Evolutionary conservation across 805 yeast genomes (phyloP).

Genomic region (Candida methanosorbosa): DNA sequence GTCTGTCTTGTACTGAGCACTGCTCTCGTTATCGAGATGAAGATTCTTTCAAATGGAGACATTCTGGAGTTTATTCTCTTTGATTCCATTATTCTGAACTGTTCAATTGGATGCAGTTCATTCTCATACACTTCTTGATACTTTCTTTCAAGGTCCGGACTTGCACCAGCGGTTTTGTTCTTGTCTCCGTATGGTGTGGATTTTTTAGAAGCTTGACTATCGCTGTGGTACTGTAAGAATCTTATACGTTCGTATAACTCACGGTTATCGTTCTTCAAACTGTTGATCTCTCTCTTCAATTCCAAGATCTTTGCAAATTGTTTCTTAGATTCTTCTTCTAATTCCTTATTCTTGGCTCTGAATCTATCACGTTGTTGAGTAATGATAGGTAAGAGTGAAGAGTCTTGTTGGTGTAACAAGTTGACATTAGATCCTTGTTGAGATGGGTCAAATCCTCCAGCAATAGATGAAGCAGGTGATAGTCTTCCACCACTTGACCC

Average conservation of each 20-base stretch:
- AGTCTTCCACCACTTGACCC: constrained; percentile 24
- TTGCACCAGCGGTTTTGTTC: no score
- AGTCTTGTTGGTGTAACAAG: constrained; percentile 19
- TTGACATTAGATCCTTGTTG: background rate
- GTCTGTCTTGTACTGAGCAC: constrained; percentile 69
- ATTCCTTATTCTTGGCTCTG: constrained; percentile 70
- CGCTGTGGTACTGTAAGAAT: constrained; percentile 47
- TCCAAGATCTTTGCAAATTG: constrained; percentile 45
- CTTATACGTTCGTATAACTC: constrained; percentile 74
- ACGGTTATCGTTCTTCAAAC: constrained; percentile 64
- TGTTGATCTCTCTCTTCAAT: constrained; percentile 53
- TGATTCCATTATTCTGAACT: constrained; percentile 68
- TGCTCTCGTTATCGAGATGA: constrained; percentile 60
- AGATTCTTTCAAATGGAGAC: constrained; percentile 73
- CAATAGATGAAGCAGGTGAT: constrained; percentile 46
- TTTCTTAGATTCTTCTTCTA: constrained; percentile 73
- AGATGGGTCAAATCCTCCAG: constrained; percentile 22
- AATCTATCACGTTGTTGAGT: constrained; percentile 95
- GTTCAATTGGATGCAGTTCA: constrained; percentile 74
- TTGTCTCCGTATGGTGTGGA: no score
- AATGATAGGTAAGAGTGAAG: constrained; percentile 68
- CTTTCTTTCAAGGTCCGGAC: constrained; percentile 43
- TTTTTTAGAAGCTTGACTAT: constrained; percentile 6
- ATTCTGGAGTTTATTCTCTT: constrained; percentile 65
- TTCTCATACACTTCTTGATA: constrained; percentile 65